Evolutionary conservation across 768 basidiomycete genomes (phyloP).

Genomic region (Epithele typhae): DNA sequence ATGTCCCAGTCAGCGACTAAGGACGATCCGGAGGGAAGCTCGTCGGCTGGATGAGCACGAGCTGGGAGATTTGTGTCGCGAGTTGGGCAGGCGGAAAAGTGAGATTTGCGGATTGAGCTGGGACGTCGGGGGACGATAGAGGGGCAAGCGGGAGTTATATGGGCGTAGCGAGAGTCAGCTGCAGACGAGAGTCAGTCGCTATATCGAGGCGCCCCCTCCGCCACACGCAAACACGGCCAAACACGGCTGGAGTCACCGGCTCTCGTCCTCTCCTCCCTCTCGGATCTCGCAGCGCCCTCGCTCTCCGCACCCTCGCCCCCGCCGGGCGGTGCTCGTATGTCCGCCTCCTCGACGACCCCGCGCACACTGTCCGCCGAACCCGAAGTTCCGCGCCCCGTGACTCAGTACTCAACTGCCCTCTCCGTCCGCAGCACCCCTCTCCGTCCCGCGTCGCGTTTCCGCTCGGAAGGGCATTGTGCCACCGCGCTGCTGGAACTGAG

Average conservation of each 20-base stretch:
- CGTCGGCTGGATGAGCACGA: constrained; percentile 15
- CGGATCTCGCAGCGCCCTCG: too few species aligned
- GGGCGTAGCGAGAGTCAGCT: constrained; percentile 17
- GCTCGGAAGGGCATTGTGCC: too few species aligned
- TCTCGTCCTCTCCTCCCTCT: too few species aligned
- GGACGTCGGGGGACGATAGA: constrained; percentile 3
- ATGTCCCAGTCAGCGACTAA: constrained; percentile 29
- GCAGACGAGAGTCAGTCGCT: constrained; percentile 14
- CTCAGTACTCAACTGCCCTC: too few species aligned
- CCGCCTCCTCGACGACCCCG: too few species aligned
- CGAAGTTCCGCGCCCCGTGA: too few species aligned
- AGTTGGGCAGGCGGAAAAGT: neutral
- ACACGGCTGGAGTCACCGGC: constrained; percentile 1
- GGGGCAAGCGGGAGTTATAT: constrained; percentile 9
- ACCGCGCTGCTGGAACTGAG: too few species aligned
- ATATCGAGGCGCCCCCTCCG: constrained; percentile 6
- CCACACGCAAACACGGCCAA: constrained; percentile 14
- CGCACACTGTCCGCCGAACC: too few species aligned
- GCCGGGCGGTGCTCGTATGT: too few species aligned
- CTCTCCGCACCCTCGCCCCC: too few species aligned
- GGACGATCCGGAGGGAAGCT: constrained; percentile 26
- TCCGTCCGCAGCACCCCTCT: too few species aligned
- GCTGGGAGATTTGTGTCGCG: constrained; percentile 2
- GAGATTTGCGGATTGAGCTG: neutral
- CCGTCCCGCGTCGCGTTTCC: too few species aligned